These are phyloP conservation scores for Backusella liffmaniae DNA, from an alignment of 192 early-diverging fungal genomes.

Conservation along the genomic window DNA sequence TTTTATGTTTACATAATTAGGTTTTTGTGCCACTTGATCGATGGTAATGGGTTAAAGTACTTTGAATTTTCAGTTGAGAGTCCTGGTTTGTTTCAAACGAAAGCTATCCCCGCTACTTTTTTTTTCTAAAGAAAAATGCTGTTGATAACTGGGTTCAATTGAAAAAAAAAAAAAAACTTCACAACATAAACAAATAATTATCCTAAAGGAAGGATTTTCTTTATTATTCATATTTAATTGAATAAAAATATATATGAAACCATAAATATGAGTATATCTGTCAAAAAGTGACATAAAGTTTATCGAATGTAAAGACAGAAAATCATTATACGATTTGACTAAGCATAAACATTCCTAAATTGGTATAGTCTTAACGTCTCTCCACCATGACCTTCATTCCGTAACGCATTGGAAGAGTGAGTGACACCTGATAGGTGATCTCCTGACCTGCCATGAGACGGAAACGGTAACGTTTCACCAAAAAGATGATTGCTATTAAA, in stretches of 20 bases:
- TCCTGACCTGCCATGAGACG: conserved; percentile 36
- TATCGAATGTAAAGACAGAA: background rate
- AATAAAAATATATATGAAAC: background rate
- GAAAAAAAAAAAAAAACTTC: background rate
- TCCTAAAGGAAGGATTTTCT: background rate
- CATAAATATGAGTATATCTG: background rate
- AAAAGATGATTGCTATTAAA: conserved; percentile 37
- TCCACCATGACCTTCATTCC: conserved; percentile 34
- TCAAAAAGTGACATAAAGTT: background rate
- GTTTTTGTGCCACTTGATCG: too few relatives aligned
- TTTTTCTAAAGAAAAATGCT: background rate
- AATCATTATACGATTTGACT: background rate
- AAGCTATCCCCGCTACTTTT: background rate
- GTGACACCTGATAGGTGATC: conserved; percentile 26
- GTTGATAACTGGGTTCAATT: background rate
- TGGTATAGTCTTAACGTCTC: conserved; percentile 4
- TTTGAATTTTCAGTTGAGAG: too few relatives aligned
- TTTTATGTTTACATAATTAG: too few relatives aligned
- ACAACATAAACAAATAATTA: background rate
- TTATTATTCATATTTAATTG: background rate
- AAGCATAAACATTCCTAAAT: background rate
- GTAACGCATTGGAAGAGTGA: conserved; percentile 33
- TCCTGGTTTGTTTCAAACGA: too few relatives aligned
- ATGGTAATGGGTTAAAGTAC: too few relatives aligned
- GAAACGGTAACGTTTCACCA: conserved; percentile 41